Conservation (phyloP, 208 protist genomes). For the Leptomonas pyrrhocoris region DNA sequence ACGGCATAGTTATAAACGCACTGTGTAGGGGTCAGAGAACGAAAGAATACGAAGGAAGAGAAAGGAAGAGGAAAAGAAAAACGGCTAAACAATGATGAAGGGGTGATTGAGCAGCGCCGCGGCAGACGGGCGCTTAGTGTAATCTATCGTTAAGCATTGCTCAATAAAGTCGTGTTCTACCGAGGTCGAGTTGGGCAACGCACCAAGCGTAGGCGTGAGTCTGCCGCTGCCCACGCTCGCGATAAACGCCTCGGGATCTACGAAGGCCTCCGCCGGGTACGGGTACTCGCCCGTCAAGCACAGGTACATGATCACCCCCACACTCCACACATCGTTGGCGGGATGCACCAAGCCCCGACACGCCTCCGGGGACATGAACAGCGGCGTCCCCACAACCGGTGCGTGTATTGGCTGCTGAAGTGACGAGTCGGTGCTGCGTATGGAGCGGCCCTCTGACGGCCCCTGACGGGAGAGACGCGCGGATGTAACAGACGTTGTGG, state of each 20-base stretch:
- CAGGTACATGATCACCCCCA: constrained; percentile 74
- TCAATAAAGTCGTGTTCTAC: constrained; percentile 48
- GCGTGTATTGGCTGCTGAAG: neutral
- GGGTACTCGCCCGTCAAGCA: constrained; percentile 69
- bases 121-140: constrained; percentile 40
- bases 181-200: constrained; percentile 21
- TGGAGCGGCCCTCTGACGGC: neutral
- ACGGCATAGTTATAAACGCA: no score
- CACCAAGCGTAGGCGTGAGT: constrained; percentile 34
- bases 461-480: constrained; percentile 1
- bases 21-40: no score
- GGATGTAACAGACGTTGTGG: neutral
- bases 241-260: constrained; percentile 49
- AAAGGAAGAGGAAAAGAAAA: neutral
- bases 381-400: constrained; percentile 61
- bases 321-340: constrained; percentile 80
- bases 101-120: constrained; percentile 49
- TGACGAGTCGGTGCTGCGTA: neutral
- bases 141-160: constrained; percentile 39
- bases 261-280: constrained; percentile 45
- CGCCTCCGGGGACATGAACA: constrained; percentile 86
- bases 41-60: neutral
- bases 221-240: constrained; percentile 31
- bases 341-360: constrained; percentile 58
- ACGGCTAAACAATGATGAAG: constrained; percentile 41